Conservation (phyloP, 345 rosid species). For the Carallia pectinifolia region DNA sequence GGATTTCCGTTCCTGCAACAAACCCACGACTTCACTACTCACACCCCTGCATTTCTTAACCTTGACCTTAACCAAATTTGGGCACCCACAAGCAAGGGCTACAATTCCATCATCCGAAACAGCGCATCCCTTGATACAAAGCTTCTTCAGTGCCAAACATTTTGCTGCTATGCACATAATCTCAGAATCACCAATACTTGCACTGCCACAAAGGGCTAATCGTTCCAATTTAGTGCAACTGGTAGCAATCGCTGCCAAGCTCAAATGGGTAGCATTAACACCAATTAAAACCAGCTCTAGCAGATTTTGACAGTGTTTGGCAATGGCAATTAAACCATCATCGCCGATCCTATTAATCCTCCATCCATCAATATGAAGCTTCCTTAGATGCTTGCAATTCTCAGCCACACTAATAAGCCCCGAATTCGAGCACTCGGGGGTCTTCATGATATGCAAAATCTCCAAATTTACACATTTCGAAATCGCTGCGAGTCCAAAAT, state of each 20-base stretch:
- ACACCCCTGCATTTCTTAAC: constrained; percentile 78
- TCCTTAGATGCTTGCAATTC: constrained; percentile 65
- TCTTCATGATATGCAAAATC: constrained; percentile 67
- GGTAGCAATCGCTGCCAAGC: constrained; percentile 51
- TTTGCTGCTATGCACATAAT: constrained; percentile 64
- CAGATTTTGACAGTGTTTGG: constrained; percentile 55
- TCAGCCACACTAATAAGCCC: constrained; percentile 65
- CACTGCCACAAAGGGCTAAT: constrained; percentile 75
- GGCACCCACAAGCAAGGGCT: constrained; percentile 75
- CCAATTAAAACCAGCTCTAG: constrained; percentile 85
- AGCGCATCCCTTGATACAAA: constrained; percentile 76
- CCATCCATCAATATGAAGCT: constrained; percentile 91
- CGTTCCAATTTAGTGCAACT: constrained; percentile 65
- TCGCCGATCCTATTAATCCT: constrained; percentile 81
- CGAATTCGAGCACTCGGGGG: constrained; percentile 67
- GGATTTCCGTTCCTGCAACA: constrained; percentile 52
- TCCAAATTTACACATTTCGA: constrained; percentile 61
- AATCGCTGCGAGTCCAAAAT: constrained; percentile 53
- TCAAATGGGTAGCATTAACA: constrained; percentile 58
- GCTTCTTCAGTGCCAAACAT: constrained; percentile 65
- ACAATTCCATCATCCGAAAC: constrained; percentile 62
- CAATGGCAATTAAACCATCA: constrained; percentile 72
- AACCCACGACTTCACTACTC: constrained; percentile 48
- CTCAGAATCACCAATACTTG: constrained; percentile 63
- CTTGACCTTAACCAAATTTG: constrained; percentile 73